Conservation (phyloP, 2,329 filamentous ascomycete genomes). For the Colletotrichum orbiculare region DNA sequence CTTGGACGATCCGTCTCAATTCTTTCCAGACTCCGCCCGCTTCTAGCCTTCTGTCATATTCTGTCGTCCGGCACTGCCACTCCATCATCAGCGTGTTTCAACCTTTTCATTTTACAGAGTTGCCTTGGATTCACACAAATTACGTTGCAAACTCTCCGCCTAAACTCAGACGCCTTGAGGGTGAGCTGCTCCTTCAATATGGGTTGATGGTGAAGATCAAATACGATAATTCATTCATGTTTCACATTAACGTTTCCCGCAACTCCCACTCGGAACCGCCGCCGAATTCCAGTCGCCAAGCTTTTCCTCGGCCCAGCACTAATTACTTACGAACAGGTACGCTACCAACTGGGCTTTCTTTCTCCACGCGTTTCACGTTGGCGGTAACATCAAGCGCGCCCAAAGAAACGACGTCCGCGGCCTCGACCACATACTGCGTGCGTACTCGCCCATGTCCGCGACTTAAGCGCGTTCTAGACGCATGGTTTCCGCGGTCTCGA, state of each 20-base stretch:
- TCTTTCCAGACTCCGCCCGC: conserved; percentile 23
- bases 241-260: conserved; percentile 21
- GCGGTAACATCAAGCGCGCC: conserved; percentile 13
- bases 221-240: not conserved
- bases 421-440: too few relatives aligned
- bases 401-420: conserved; percentile 14
- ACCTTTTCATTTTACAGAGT: too few relatives aligned
- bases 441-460: too few relatives aligned
- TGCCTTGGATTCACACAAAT: too few relatives aligned
- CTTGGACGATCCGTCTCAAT: conserved; percentile 2
- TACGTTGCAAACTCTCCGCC: too few relatives aligned
- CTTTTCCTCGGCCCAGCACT: conserved; percentile 19
- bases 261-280: conserved; percentile 25
- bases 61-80: not conserved
- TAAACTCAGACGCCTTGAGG: too few relatives aligned
- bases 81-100: not conserved
- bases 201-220: too few relatives aligned
- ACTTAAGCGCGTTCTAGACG: too few relatives aligned
- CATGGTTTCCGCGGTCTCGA: too few relatives aligned
- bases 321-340: not conserved
- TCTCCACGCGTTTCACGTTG: conserved; percentile 21
- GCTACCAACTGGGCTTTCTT: conserved; percentile 3
- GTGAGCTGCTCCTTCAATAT: too few relatives aligned
- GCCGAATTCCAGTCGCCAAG: conserved; percentile 30
- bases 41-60: conserved; percentile 29